Base-by-base conservation (phyloP, 345 rosid genomes). In the Arabidopsis arenosa region DNA sequence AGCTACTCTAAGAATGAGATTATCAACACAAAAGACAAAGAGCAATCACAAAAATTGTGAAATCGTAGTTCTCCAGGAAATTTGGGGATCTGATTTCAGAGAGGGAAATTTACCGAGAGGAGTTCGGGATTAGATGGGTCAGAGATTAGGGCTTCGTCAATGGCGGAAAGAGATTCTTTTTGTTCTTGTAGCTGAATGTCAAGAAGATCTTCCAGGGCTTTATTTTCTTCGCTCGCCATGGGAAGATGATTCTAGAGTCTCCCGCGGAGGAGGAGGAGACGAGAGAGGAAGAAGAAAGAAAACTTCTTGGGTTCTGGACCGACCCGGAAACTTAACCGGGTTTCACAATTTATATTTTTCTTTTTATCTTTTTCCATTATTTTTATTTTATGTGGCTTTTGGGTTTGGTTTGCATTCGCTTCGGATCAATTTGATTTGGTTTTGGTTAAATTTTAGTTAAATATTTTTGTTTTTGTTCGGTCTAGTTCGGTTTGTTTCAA, bases 211-310 rank as follows among this genome's bases (percentile, higher is more conserved):
- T 93, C 98, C 5, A 93, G 78, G 55, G 75, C 84, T 73, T 82
- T 89, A 79, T 93, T 90, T 79, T 87, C 93, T 66, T 82, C 90
- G 78, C 73, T 75, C 71, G 81, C 90, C 97, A 89, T 91, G 52
- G 75, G 30, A 60, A 43, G 70, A 52, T 53, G 26, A 32, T 30
- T 48, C 55, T 11, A 18, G 76, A 39, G 9, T 51, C 28, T 48
- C 51, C 32, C 56, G 55, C 49, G 51, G 45, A 67, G 64, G 65
- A 64, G 63, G 40, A 18, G 66, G 18, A 8, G 37, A 35, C 36
- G 26, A 63, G 65, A 49, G 54, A 14, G 5, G 17, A 56, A 17
- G 68, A 56, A 13, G 58, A 53, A 10, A 7, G 15, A 53, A 63
- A 35, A 26, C 9, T 15, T 8, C 13, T 57, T 57, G 43, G 54